Evolutionary conservation across 2,329 filamentous ascomycete species (phyloP), one percentile per base, ranked within the genome.

Genomic region (Fusarium haematococcum): DNA sequence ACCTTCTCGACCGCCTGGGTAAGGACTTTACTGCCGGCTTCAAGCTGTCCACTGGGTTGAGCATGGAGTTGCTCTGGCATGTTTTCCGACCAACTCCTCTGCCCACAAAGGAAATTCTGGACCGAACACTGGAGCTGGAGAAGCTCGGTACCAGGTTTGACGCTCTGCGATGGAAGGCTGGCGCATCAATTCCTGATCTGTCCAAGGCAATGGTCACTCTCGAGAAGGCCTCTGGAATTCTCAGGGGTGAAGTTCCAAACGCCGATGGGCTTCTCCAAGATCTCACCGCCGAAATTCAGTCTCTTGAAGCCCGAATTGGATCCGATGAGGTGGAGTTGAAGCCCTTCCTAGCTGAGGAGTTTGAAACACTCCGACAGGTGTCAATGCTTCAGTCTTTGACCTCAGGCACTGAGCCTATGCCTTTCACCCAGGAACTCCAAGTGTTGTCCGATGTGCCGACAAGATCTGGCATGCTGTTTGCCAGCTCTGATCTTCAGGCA

Each of bases 41-140:
- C 84, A 91, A 91, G 65, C 84, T 97, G 16, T 91, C 87, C 0
- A 95, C 93, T 3, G 95, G 95, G 0, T 85, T 95, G 14, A 92
- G 91, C 74, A 97, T 97, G 93, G 93, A 97, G 79, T 81, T 85
- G 10, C 86, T 97, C 6, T 97, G 95, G 96, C 89, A 90, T 48
- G 79, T 86, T 2, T 89, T 97, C 78, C 90, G 93, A 63, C 94
- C 95, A 1, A 81, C 85, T 13, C 87, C 90, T 6, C 85, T 91
- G 25, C 82, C 86, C 2, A 85, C 86, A 20, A 80, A 83, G 27
- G 77, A 79, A 5, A 83, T 85, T 0, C 81, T 91, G 48, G 81
- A 85, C 32, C 86, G 85, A 39, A 83, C 88, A 8, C 70, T 85
- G 14, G 84, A 87, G 41, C 84, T 93, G 76, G 88, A 91, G 72